phyloP scores from a whole-genome alignment of 305 asterid genomes.

The Fraxinus velutina region DNA sequence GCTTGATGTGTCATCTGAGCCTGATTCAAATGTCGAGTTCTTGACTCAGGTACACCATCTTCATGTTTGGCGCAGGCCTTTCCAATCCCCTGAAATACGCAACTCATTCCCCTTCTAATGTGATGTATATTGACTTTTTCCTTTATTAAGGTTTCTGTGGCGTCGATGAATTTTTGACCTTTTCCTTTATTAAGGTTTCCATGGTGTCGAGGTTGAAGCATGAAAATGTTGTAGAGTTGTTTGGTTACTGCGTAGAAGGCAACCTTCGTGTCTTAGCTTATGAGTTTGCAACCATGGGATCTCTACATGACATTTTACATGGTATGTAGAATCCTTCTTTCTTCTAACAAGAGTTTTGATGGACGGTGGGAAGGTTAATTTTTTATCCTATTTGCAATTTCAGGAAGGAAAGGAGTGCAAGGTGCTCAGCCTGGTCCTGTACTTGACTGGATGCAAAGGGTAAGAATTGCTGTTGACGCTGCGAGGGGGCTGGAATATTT shows the following conservation, averaged over 20 bases:
- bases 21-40: constrained; percentile 60
- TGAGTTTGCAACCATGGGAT: constrained; percentile 32
- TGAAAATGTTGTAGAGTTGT: constrained; percentile 34
- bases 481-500: constrained; percentile 93
- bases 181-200: constrained; percentile 49
- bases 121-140: constrained; percentile 27
- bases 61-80: constrained; percentile 8
- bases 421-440: constrained; percentile 99
- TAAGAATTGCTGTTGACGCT: constrained; percentile 90
- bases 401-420: constrained; percentile 98
- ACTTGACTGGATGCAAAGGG: constrained; percentile 97
- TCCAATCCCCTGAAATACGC: constrained; percentile 11
- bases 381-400: neutral
- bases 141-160: constrained; percentile 49
- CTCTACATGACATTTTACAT: constrained; percentile 28
- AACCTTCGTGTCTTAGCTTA: constrained; percentile 31
- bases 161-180: constrained; percentile 27
- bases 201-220: constrained; percentile 35
- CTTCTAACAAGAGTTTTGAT: neutral
- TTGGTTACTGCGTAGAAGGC: constrained; percentile 34
- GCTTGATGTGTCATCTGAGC: constrained; percentile 75
- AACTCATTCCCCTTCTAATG: constrained; percentile 15
- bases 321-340: constrained; percentile 6
- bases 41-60: constrained; percentile 48
- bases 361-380: neutral